Evolutionary conservation across 441 rosid genomes (phyloP), one percentile per base, ranked within the genome.

Genomic region (Isatis lusitanica): DNA sequence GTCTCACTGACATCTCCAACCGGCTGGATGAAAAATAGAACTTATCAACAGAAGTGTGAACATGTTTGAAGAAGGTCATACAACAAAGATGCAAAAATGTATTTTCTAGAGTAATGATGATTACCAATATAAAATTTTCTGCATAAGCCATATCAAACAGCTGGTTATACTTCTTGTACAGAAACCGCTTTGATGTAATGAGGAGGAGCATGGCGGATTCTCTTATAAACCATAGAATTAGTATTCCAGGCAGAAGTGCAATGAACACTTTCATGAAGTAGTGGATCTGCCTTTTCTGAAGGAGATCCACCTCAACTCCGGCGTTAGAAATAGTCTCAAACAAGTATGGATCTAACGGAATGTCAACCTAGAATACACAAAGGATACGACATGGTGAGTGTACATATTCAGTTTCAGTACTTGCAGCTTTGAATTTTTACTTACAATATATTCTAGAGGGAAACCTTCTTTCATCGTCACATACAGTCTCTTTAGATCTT

Each of bases 401-500:
- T n/a, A 59, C 17, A 81, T 72, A 66, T 61, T 53, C 68, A 33
- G 24, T 17, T 57, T 68, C 38, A 69, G 26, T 36, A 67, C 56
- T 63, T 12, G 74, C 60, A 72, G 62, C 61, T 61, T 48, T 70
- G 53, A 55, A 16, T 1, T 7, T 46, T 60, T 21, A 83, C 98
- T 87, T 84, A 94, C 98, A 65, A 89, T 73, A 83, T 89, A 94
- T 88, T 94, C 98, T 47, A 90, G 69, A 30, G 97, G 98, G 84
- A 92, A 92, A 63, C 97, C 98, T 89, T 92, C 97, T 73, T 89
- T 94, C 98, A 94, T 92, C 9, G 96, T 92, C 64, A 94, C 87
- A 81, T 85, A 94, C 74, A 90, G 74, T 79, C 89, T 84, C 80
- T 94, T 94, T 74, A 94, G 82, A 81, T 94, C 97, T 86, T 94